Base-by-base conservation (phyloP, 2,329 filamentous ascomycete genomes). In the Clonostachys rosea region DNA sequence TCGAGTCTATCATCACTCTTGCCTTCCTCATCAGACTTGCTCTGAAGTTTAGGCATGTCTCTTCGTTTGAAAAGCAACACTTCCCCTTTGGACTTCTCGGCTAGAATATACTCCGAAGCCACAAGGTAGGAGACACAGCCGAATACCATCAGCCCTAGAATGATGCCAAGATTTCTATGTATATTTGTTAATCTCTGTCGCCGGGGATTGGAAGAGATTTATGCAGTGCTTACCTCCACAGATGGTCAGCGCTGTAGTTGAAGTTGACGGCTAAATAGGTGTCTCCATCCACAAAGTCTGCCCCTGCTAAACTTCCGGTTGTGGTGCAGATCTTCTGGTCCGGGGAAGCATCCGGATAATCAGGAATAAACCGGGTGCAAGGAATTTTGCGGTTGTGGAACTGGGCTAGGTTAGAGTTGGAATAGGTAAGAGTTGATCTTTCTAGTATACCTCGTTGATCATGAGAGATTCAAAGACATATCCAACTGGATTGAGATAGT, bases 401-500 rank as follows among this genome's bases (percentile, higher is more conserved):
- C 24, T 30, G 4, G 24, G 67, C 63, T 34, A 71, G 59, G 46
- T 64, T 66, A 49, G 69, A 69, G 24, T 30, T 30, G 9, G 24
- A 10, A 30, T 3, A 30, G 24, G 10, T 30, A 10, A 30, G 24
- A 10, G 24, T 10, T 30, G 24, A 8, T 10, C 24, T 30, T 30
- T 10, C 24, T 30, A 10, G 24, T 30, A 30, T 30, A 95, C 95
- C 64, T 96, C 91, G 65, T 95, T 95, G 52, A 88, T 77, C 77
- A 91, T 86, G 18, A 95, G 73, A 0, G 82, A 73, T 62, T 95
- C 89, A 58, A 95, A 95, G 0, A 82, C 82, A 53, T 94, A 95
- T 2, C 80, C 82, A 9, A 95, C 76, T 3, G 89, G 88, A 50
- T 94, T 45, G 33, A 45, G 18, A 14, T 20, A 45, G 16, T 20